These are phyloP conservation scores for Syzygium grande DNA, from an alignment of 345 rosid species.

Conservation along the genomic window DNA sequence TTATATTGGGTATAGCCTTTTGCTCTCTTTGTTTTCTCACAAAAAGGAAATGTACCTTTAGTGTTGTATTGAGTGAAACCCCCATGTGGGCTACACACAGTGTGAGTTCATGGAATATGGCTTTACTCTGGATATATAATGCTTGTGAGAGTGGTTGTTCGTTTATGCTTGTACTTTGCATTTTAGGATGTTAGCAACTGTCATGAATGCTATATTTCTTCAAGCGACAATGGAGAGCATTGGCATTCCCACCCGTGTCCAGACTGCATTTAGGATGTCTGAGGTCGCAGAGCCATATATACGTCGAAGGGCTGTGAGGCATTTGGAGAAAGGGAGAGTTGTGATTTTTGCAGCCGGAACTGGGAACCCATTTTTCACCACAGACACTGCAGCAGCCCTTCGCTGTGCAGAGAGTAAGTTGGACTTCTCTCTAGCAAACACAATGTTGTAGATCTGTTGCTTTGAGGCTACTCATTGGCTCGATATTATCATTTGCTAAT, in stretches of 20 bases:
- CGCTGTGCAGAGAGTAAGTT: slow-evolving; percentile 95
- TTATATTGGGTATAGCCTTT: slow-evolving; percentile 65
- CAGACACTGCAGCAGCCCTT: slow-evolving; percentile 93
- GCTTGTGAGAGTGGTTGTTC: background rate
- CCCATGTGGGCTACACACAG: background rate
- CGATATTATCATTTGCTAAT: background rate
- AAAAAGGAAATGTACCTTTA: background rate
- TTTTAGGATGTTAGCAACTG: slow-evolving; percentile 89
- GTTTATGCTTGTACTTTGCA: background rate
- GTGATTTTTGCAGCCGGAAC: slow-evolving; percentile 98
- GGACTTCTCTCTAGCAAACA: background rate
- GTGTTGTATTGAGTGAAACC: background rate
- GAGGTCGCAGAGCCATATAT: slow-evolving; percentile 98
- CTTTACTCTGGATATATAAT: background rate
- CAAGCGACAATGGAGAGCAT: slow-evolving; percentile 98
- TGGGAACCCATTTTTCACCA: slow-evolving; percentile 96
- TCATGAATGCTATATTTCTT: slow-evolving; percentile 93
- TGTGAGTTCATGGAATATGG: background rate
- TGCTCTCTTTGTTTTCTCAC: background rate
- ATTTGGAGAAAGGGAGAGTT: slow-evolving; percentile 93
- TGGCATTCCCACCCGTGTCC: slow-evolving; percentile 91
- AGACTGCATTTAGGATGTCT: slow-evolving; percentile 93
- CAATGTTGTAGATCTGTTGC: background rate
- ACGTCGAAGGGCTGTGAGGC: slow-evolving; percentile 78
- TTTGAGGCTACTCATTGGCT: background rate